phyloP scores from a whole-genome alignment of 2,329 filamentous ascomycete genomes.

The Phaeosphaeriaceae sp. region DNA sequence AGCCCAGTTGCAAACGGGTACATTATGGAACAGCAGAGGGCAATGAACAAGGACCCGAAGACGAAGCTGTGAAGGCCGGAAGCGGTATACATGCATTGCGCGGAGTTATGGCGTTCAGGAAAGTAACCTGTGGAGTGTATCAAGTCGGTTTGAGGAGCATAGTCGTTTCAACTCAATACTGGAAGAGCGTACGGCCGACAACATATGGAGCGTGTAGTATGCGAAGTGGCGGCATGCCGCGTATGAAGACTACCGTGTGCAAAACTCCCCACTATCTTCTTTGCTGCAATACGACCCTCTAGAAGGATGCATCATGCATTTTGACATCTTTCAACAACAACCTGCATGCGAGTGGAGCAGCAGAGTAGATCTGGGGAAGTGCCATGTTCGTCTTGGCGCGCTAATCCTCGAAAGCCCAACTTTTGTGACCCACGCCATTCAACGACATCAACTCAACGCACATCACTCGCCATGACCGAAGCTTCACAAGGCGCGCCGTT shows the following conservation, averaged over 20 bases:
- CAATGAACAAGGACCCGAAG: slow-evolving; percentile 12
- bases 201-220: neutral
- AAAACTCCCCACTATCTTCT: too few species aligned
- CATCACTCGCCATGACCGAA: slow-evolving; percentile 22
- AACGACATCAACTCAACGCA: neutral
- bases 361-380: neutral
- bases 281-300: too few species aligned
- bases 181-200: neutral
- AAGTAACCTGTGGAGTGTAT: neutral
- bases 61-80: slow-evolving; percentile 37
- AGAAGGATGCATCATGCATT: neutral
- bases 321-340: neutral
- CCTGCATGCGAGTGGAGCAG: neutral
- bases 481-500: slow-evolving; percentile 23
- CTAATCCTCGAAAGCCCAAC: neutral
- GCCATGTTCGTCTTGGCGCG: neutral
- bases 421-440: neutral
- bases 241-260: too few species aligned
- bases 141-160: neutral
- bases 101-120: slow-evolving; percentile 67
- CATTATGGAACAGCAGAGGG: slow-evolving; percentile 36
- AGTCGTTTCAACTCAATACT: neutral
- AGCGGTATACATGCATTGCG: slow-evolving; percentile 1
- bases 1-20: slow-evolving; percentile 57
- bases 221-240: too few species aligned